Conservation (phyloP, 176 grass and related monocot genomes). For the Alopecurus myosuroides region DNA sequence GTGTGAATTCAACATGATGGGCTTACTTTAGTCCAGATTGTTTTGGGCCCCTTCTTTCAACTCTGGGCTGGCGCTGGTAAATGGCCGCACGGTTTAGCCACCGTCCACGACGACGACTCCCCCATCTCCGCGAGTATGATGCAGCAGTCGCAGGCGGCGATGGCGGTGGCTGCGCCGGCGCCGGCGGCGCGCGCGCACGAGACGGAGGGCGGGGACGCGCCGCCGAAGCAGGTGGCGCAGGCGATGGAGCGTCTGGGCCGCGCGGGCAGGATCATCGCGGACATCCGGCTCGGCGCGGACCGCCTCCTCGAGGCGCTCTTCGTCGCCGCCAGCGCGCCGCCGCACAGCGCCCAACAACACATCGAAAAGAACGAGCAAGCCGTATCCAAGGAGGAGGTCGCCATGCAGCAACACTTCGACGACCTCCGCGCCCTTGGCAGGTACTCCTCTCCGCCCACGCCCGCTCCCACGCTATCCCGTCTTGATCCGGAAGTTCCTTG, state of each 20-base stretch:
- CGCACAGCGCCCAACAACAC: constrained; percentile 31
- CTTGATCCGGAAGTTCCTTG: not conserved
- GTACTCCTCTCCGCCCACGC: constrained; percentile 13
- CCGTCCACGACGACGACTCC: not conserved
- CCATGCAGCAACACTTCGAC: constrained; percentile 80
- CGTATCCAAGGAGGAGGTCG: constrained; percentile 49
- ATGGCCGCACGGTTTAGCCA: not conserved
- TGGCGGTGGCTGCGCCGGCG: not conserved
- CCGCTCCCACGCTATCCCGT: not conserved
- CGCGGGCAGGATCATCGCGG: constrained; percentile 77
- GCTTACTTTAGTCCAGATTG: not conserved
- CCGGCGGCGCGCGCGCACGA: constrained; percentile 9
- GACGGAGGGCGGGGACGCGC: constrained; percentile 45
- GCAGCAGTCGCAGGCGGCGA: constrained; percentile 38
- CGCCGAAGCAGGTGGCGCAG: constrained; percentile 95
- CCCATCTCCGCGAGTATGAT: constrained; percentile 9
- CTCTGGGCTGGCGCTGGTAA: not conserved
- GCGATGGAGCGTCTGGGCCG: constrained; percentile 83
- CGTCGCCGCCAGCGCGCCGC: constrained; percentile 35
- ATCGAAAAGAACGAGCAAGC: constrained; percentile 29
- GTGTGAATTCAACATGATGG: not conserved
- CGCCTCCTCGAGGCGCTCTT: constrained; percentile 88
- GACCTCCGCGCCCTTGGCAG: constrained; percentile 85
- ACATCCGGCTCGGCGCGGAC: constrained; percentile 83
- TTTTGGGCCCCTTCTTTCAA: not conserved